Conservation (phyloP, 306 rosid species). For the Rosa multiflora region DNA sequence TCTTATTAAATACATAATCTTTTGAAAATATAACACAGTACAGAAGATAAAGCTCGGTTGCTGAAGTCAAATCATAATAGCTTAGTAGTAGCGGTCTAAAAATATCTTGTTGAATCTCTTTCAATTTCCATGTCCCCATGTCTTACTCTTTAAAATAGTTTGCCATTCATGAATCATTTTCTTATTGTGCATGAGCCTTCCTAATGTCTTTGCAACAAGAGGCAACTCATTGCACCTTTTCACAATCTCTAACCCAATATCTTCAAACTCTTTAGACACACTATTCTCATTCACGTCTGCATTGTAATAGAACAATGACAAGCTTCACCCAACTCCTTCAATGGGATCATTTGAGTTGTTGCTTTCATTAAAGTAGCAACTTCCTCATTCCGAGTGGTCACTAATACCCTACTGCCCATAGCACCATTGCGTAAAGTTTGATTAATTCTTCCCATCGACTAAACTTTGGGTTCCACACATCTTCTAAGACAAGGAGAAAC, state of each 20-base stretch:
- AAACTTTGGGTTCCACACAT: slow-evolving; percentile 11
- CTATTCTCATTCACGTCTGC: background rate
- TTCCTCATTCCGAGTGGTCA: slow-evolving; percentile 9
- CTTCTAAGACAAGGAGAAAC: slow-evolving; percentile 25
- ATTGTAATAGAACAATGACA: background rate
- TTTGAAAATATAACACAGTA: no score
- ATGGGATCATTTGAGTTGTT: background rate
- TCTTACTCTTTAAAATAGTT: background rate
- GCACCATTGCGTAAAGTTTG: background rate
- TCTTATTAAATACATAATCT: no score
- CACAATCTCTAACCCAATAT: background rate
- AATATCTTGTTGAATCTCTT: no score
- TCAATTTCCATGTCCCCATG: slow-evolving; percentile 7
- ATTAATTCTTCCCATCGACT: background rate
- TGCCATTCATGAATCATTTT: background rate
- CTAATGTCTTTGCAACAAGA: slow-evolving; percentile 1
- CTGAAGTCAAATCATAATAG: no score
- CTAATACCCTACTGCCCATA: slow-evolving; percentile 9
- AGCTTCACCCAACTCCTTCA: background rate
- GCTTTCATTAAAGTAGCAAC: slow-evolving; percentile 9
- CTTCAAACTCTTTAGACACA: no score
- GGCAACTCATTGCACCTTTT: background rate
- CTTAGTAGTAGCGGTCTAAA: no score
- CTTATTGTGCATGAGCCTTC: background rate
- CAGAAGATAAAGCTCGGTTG: no score